A percentile compares a stretch with the other conserved stretches of the same genome.
phyloP scores from a whole-genome alignment of 768 basidiomycete species.

The Pleurotus tuoliensis region DNA sequence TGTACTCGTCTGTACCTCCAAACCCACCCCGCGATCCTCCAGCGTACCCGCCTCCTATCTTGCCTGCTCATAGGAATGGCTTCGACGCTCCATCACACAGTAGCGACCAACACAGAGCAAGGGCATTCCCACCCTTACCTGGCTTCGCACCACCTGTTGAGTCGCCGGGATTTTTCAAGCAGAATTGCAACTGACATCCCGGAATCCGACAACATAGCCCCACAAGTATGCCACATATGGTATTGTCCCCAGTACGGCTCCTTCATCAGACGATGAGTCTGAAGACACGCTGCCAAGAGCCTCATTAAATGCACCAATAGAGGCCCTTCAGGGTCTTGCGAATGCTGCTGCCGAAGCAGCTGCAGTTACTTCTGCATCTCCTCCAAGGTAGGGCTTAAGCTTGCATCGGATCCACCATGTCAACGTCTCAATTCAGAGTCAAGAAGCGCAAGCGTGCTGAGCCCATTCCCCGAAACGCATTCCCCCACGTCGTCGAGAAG shows the following conservation, averaged over 20 bases:
- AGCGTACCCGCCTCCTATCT: conserved; percentile 30
- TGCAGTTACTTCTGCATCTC: conserved; percentile 63
- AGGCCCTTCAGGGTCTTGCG: conserved; percentile 89
- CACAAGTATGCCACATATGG: conserved; percentile 92
- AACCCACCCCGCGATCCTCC: conserved; percentile 21
- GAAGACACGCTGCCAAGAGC: conserved; percentile 85
- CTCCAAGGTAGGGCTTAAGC: conserved; percentile 47
- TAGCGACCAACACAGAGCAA: conserved; percentile 28
- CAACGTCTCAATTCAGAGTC: conserved; percentile 38
- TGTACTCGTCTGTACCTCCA: conserved; percentile 21
- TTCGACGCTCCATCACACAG: conserved; percentile 32
- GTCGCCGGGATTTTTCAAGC: conserved; percentile 15
- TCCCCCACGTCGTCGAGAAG: conserved; percentile 89
- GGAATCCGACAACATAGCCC: conserved; percentile 41
- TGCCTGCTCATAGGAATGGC: conserved; percentile 32
- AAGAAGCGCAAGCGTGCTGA: conserved; percentile 85
- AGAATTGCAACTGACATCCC: conserved; percentile 12
- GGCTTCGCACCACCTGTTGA: conserved; percentile 88
- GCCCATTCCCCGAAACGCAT: conserved; percentile 79
- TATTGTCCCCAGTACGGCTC: conserved; percentile 77
- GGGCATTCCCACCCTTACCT: conserved; percentile 79
- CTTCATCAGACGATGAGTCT: conserved; percentile 88
- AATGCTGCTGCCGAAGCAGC: conserved; percentile 95
- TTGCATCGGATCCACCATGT: background rate
- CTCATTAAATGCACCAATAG: conserved; percentile 87